These are phyloP conservation scores for Otatea glauca DNA, from an alignment of 176 grass and related monocot species.

Conservation along the genomic window DNA sequence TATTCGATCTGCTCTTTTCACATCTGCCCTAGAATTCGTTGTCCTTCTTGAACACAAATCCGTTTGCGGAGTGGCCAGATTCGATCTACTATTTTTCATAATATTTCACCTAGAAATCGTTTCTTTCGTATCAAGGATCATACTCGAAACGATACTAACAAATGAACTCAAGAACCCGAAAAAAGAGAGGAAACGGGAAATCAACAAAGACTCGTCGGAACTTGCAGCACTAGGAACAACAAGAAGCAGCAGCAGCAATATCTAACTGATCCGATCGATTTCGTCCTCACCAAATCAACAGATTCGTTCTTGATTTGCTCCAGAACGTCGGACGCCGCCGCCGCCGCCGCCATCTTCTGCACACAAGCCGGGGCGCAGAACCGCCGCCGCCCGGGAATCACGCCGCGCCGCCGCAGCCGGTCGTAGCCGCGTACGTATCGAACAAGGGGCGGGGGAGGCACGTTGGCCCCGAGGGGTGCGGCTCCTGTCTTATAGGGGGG, in stretches of 20 bases:
- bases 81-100: not conserved
- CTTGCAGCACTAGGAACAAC: not conserved
- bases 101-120: not conserved
- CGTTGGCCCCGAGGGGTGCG: not conserved
- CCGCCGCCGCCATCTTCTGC: not conserved
- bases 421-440: not conserved
- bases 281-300: conserved; percentile 75
- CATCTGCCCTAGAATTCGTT: not conserved
- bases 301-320: conserved; percentile 87
- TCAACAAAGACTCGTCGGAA: not conserved
- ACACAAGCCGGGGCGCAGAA: not conserved
- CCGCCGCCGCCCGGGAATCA: not conserved
- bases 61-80: not conserved
- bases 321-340: conserved; percentile 40
- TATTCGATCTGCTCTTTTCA: not conserved
- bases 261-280: not conserved
- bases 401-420: not conserved
- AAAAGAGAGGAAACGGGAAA: not conserved
- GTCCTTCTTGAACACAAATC: too few species aligned
- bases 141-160: not conserved
- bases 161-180: not conserved
- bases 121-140: too few species aligned
- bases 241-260: not conserved
- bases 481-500: not conserved
- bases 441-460: not conserved